These are phyloP conservation scores for Penicillium taxi DNA, from an alignment of 495 filamentous ascomycete species.

Conservation along the genomic window DNA sequence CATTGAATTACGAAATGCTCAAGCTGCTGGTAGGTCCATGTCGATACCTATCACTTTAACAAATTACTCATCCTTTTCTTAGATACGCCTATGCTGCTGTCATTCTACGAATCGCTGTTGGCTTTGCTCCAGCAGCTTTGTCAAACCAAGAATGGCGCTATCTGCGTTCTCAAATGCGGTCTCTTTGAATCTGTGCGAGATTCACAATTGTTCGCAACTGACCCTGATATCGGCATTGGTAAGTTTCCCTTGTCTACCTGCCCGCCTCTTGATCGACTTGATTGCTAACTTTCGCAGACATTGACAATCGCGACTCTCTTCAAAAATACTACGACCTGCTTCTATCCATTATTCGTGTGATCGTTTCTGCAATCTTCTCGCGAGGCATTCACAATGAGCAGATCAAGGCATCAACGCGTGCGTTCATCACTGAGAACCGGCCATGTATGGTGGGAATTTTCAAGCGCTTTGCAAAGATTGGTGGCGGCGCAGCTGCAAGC, in stretches of 20 bases:
- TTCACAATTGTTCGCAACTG: constrained; percentile 75
- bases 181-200: constrained; percentile 77
- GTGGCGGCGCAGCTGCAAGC: constrained; percentile 37
- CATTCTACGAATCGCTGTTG: constrained; percentile 68
- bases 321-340: constrained; percentile 78
- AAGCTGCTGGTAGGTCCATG: constrained; percentile 40
- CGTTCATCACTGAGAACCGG: constrained; percentile 73
- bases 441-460: constrained; percentile 78
- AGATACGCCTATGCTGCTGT: constrained; percentile 48
- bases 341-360: constrained; percentile 69
- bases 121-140: constrained; percentile 77
- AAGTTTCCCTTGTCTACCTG: constrained; percentile 17
- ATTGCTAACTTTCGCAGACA: constrained; percentile 36
- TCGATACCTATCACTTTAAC: constrained; percentile 3
- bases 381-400: constrained; percentile 74
- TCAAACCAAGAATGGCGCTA: constrained; percentile 71
- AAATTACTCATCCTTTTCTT: constrained; percentile 16
- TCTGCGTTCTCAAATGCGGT: constrained; percentile 73
- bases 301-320: constrained; percentile 62
- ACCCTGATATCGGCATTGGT: constrained; percentile 87
- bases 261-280: neutral
- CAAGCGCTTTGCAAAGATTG: constrained; percentile 80
- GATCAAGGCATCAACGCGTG: constrained; percentile 60
- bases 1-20: constrained; percentile 49
- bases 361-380: constrained; percentile 68